Conservation (phyloP, 1,139 yeast genomes). For the Kodamaea fungicola region DNA sequence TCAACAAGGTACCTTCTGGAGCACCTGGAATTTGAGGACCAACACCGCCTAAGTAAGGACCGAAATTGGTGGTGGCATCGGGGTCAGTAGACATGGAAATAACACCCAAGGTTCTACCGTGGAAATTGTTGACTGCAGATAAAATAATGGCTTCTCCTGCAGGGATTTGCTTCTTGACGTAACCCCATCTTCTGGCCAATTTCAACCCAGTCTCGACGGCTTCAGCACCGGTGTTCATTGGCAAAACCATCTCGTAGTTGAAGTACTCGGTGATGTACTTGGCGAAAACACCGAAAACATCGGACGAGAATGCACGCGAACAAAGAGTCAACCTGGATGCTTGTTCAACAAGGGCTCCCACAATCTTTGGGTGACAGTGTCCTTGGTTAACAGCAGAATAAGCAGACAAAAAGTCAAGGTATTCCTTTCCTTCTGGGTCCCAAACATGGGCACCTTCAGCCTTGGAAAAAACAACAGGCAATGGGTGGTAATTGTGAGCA, state of each 20-base stretch:
- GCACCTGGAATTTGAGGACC: conserved; percentile 78
- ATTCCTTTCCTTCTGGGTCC: conserved; percentile 95
- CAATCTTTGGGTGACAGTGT: conserved; percentile 93
- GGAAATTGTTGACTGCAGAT: conserved; percentile 88
- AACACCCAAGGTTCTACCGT: conserved; percentile 93
- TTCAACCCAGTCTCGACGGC: conserved; percentile 96
- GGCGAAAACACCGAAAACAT: conserved; percentile 83
- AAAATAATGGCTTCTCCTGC: conserved; percentile 80
- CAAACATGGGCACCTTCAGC: conserved; percentile 93
- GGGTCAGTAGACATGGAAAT: conserved; percentile 96
- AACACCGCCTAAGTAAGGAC: conserved; percentile 82
- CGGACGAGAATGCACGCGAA: conserved; percentile 91
- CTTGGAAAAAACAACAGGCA: conserved; percentile 87
- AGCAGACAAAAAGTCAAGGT: conserved; percentile 85
- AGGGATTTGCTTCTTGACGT: conserved; percentile 80
- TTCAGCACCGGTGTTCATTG: conserved; percentile 99
- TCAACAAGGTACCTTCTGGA: conserved; percentile 48
- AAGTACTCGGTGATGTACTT: conserved; percentile 86
- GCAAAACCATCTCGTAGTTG: conserved; percentile 88
- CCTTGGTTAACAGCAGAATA: conserved; percentile 98
- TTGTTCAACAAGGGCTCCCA: conserved; percentile 82
- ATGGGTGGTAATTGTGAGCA: conserved; percentile 96
- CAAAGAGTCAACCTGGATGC: conserved; percentile 81
- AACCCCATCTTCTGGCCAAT: conserved; percentile 97
- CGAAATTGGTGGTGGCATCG: conserved; percentile 84